A percentile compares a stretch with the other conserved stretches of the same genome.
These are phyloP conservation scores for Xylaria nigripes DNA, from an alignment of 495 filamentous ascomycete genomes.

Conservation along the genomic window DNA sequence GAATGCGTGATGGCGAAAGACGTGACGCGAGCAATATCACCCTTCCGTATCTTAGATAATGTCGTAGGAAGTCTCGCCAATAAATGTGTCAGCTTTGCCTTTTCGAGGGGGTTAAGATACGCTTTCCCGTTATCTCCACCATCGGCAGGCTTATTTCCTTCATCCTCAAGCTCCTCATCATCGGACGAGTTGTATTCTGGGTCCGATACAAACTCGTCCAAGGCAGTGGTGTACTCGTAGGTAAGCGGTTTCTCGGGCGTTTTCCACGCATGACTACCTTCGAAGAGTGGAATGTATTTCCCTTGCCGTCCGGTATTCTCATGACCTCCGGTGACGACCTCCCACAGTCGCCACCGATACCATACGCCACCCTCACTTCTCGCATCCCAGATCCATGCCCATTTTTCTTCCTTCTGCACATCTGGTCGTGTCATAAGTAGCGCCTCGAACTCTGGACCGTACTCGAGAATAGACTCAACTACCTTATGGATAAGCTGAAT, in stretches of 20 bases:
- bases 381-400: constrained; percentile 91
- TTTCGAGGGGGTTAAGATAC: constrained; percentile 77
- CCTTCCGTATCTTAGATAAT: constrained; percentile 65
- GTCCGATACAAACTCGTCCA: constrained; percentile 73
- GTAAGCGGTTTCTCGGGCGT: constrained; percentile 56
- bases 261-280: constrained; percentile 62
- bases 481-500: constrained; percentile 83
- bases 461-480: constrained; percentile 64
- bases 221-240: constrained; percentile 64
- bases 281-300: constrained; percentile 55
- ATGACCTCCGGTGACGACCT: constrained; percentile 56
- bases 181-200: constrained; percentile 82
- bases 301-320: constrained; percentile 25
- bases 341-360: constrained; percentile 88
- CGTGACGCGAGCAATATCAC: constrained; percentile 79
- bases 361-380: constrained; percentile 70
- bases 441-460: constrained; percentile 87
- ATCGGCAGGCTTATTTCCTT: constrained; percentile 52
- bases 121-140: constrained; percentile 51
- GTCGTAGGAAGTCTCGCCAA: constrained; percentile 72
- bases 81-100: constrained; percentile 73
- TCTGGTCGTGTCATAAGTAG: constrained; percentile 77
- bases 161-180: constrained; percentile 75
- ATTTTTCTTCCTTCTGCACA: constrained; percentile 77
- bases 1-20: constrained; percentile 87